Conservation (phyloP, 495 filamentous ascomycete species). For the Penicillium argentinense region DNA sequence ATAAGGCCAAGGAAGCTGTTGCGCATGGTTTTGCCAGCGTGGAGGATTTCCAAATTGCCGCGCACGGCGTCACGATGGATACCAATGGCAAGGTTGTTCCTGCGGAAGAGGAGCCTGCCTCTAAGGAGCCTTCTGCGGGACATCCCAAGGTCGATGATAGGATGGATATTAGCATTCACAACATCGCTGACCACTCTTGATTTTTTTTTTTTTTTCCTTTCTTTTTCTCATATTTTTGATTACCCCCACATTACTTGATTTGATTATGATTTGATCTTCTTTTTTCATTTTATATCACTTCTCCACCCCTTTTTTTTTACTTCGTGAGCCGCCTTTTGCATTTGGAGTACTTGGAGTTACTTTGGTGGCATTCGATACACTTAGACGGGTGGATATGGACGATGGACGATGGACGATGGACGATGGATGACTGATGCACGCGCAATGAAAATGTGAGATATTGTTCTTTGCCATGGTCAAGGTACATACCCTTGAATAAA, state of each 20-base stretch:
- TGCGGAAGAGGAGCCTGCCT: constrained; percentile 19
- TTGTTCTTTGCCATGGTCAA: too few species aligned
- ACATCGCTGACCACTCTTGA: constrained; percentile 53
- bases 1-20: constrained; percentile 68
- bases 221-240: neutral
- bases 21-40: constrained; percentile 63
- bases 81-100: constrained; percentile 58
- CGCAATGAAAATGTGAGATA: neutral
- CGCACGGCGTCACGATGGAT: constrained; percentile 60
- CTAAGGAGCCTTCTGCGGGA: constrained; percentile 26
- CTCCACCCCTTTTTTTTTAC: neutral
- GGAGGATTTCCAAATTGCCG: constrained; percentile 60
- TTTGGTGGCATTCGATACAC: constrained; percentile 13
- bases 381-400: constrained; percentile 1
- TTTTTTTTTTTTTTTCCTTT: constrained; percentile 11
- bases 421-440: constrained; percentile 1
- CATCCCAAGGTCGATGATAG: constrained; percentile 46
- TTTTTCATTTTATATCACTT: neutral
- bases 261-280: constrained; percentile 4
- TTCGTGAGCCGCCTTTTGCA: constrained; percentile 11
- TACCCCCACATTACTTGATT: neutral
- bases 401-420: constrained; percentile 5
- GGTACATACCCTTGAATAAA: too few species aligned
- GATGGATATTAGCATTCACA: constrained; percentile 63
- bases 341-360: constrained; percentile 22